phyloP scores from a whole-genome alignment of 106 monocot genomes.

The Platanthera zijinensis region DNA sequence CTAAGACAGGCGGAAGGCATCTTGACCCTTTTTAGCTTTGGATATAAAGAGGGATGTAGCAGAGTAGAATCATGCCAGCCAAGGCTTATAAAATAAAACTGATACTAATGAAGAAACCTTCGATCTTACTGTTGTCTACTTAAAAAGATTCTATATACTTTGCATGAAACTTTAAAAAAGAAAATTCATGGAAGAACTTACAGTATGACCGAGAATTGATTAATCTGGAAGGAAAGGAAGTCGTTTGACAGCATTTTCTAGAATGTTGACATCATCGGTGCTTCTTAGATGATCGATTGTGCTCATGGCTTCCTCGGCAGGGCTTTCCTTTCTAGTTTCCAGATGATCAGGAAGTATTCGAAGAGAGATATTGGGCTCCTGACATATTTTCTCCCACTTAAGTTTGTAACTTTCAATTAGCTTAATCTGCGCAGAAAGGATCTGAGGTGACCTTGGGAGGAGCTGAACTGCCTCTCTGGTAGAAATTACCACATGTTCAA shows the following conservation, averaged over 20 bases:
- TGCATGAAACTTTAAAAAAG: background rate
- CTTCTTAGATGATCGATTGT: conserved; percentile 5
- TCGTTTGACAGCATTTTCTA: conserved; percentile 17
- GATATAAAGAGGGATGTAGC: background rate
- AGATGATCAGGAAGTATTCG: conserved; percentile 45
- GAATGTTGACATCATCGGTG: conserved; percentile 1
- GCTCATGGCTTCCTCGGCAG: background rate
- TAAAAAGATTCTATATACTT: background rate
- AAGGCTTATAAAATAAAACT: background rate
- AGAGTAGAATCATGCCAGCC: background rate
- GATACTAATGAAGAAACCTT: background rate
- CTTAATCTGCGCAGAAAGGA: conserved; percentile 50
- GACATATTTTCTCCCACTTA: conserved; percentile 43
- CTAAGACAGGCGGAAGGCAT: too few relatives aligned
- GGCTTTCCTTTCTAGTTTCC: conserved; percentile 1
- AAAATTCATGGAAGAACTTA: background rate
- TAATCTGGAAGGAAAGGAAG: conserved; percentile 31
- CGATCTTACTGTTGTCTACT: background rate
- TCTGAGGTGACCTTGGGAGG: conserved; percentile 48
- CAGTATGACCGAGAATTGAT: background rate
- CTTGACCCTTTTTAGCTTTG: too few relatives aligned
- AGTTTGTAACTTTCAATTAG: conserved; percentile 58
- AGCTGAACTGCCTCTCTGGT: conserved; percentile 46
- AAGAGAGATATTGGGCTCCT: conserved; percentile 38
- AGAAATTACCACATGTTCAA: conserved; percentile 76